Conservation (phyloP, 2,329 filamentous ascomycete species). For the Rhynchosporium agropyri region DNA sequence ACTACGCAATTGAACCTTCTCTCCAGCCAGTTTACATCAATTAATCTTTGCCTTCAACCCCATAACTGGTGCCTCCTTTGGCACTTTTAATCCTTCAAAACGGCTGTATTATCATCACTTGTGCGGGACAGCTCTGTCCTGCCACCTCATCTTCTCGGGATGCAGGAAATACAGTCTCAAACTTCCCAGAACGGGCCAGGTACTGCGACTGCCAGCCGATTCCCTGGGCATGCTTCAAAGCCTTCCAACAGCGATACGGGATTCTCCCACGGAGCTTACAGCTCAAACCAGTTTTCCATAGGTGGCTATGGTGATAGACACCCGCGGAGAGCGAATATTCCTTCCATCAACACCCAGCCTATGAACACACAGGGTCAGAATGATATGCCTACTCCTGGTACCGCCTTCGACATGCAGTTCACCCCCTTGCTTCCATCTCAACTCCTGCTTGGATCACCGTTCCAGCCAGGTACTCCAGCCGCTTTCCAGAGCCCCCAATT, state of each 20-base stretch:
- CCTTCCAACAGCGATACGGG: slow-evolving; percentile 82
- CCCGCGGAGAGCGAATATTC: slow-evolving; percentile 81
- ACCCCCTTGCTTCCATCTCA: slow-evolving; percentile 94
- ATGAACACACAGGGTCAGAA: slow-evolving; percentile 56
- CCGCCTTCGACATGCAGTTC: slow-evolving; percentile 97
- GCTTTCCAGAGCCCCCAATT: slow-evolving; percentile 92
- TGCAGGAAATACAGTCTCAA: slow-evolving; percentile 81
- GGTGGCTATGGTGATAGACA: slow-evolving; percentile 85
- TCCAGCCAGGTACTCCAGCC: slow-evolving; percentile 90
- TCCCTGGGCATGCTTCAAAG: slow-evolving; percentile 74
- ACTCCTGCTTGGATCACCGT: slow-evolving; percentile 91
- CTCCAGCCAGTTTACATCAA: slow-evolving; percentile 23
- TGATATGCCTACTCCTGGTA: slow-evolving; percentile 84
- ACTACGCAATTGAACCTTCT: slow-evolving; percentile 10
- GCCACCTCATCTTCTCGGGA: slow-evolving; percentile 80
- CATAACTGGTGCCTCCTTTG: slow-evolving; percentile 40
- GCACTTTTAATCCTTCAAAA: slow-evolving; percentile 67
- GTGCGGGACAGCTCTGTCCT: slow-evolving; percentile 83
- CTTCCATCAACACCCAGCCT: slow-evolving; percentile 85
- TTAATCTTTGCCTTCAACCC: slow-evolving; percentile 26
- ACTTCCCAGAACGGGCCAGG: slow-evolving; percentile 61
- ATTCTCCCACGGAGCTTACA: slow-evolving; percentile 91
- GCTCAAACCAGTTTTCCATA: slow-evolving; percentile 72
- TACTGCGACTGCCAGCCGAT: slow-evolving; percentile 59
- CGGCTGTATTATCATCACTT: slow-evolving; percentile 77